Evolutionary conservation across 179 eudicot genomes (phyloP).

Genomic region (Amaranthus tricolor): DNA sequence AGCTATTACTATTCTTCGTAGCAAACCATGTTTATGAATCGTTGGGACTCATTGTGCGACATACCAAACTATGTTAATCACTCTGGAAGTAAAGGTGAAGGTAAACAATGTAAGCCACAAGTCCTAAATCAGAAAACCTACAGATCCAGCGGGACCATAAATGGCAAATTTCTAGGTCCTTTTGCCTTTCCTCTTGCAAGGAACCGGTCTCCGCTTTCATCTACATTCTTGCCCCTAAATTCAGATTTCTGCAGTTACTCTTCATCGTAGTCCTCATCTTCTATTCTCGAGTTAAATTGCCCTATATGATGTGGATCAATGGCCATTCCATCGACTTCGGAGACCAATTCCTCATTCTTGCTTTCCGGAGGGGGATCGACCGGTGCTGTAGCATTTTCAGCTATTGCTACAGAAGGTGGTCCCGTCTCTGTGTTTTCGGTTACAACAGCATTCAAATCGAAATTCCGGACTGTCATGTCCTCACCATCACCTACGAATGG

Average conservation of each 20-base stretch:
- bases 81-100: constrained; percentile 10
- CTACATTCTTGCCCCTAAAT: constrained; percentile 20
- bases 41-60: neutral
- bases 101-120: constrained; percentile 21
- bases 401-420: constrained; percentile 11
- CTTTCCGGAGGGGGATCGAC: constrained; percentile 29
- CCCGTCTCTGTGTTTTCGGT: constrained; percentile 30
- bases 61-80: constrained; percentile 14
- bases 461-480: constrained; percentile 33
- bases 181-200: constrained; percentile 2
- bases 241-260: constrained; percentile 23
- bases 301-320: constrained; percentile 48
- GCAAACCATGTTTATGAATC: neutral
- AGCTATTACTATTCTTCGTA: too few relatives aligned
- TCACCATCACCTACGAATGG: constrained; percentile 24
- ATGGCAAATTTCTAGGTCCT: neutral
- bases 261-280: constrained; percentile 49
- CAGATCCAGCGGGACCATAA: constrained; percentile 23
- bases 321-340: constrained; percentile 54
- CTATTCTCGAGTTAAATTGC: constrained; percentile 40
- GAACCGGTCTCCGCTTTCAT: constrained; percentile 27
- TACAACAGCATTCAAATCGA: constrained; percentile 42
- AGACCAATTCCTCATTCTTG: constrained; percentile 38
- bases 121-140: constrained; percentile 18
- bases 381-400: constrained; percentile 16